Evolutionary conservation across 2,329 filamentous ascomycete species (phyloP).

Genomic region (Acephala macrosclerotiorum): DNA sequence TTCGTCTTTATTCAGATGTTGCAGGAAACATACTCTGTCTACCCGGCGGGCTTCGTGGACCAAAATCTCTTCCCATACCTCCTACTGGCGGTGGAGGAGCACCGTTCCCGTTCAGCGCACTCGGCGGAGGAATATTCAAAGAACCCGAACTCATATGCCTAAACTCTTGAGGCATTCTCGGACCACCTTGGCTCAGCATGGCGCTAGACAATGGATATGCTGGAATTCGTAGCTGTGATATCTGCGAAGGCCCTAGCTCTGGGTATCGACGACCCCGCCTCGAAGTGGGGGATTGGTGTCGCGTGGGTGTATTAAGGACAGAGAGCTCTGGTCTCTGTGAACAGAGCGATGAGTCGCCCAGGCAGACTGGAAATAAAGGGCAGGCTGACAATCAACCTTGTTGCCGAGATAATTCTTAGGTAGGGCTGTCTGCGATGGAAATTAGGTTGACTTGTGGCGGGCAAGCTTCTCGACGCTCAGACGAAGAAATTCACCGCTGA

Average conservation of each 20-base stretch:
- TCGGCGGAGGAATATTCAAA: conserved; percentile 41
- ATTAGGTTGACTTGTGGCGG: conserved; percentile 1
- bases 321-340: conserved; percentile 14
- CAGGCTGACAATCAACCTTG: conserved; percentile 8
- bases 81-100: conserved; percentile 54
- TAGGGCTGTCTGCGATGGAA: conserved; percentile 5
- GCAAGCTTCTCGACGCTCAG: conserved; percentile 16
- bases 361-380: background rate
- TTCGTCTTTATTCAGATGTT: background rate
- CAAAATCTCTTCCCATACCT: conserved; percentile 58
- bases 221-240: conserved; percentile 18
- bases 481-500: conserved; percentile 21
- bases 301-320: conserved; percentile 18
- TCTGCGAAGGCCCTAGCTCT: conserved; percentile 15
- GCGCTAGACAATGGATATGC: background rate
- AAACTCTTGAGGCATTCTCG: conserved; percentile 52
- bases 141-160: conserved; percentile 65
- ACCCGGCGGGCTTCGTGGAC: conserved; percentile 70
- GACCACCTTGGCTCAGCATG: conserved; percentile 34
- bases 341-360: conserved; percentile 8
- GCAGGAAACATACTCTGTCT: conserved; percentile 49
- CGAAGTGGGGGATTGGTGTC: conserved; percentile 36
- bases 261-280: conserved; percentile 34
- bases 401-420: background rate
- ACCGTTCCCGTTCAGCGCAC: conserved; percentile 32